Evolutionary conservation across 1,284 basidiomycete genomes (phyloP), one percentile per base, ranked within the genome.

Genomic region (Cryptococcus maquisensis): DNA sequence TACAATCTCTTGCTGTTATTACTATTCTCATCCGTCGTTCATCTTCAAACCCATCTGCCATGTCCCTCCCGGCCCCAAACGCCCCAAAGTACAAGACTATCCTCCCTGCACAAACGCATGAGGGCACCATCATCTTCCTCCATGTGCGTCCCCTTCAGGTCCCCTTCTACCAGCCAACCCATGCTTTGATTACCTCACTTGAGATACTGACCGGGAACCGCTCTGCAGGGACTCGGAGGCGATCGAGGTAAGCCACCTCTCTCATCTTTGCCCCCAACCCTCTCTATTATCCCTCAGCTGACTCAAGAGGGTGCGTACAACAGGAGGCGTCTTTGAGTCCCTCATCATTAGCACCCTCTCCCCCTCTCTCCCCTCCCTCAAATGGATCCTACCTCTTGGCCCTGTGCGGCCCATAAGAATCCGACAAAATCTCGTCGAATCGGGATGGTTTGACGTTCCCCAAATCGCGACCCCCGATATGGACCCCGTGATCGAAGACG

Each of bases 41-140:
- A n/a, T n/a, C n/a, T n/a, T n/a, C n/a, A n/a, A n/a, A n/a, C n/a
- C n/a, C n/a, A n/a, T 5, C 28, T 10, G 2, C 3, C 28, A 32
- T 32, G 28, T 1, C 7, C 10, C 28, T 32, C 28, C 28, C 28
- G 10, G 28, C 28, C 10, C 28, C 28, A 32, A 10, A 32, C 6
- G 28, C 28, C 10, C 28, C 28, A 32, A 10, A 32, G 28, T 32
- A 32, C 4, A 32, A 32, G 10, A 32, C 28, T 6, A 32, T 32
- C 28, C 28, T 8, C 7, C 28, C 28, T 8, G 28, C 28, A 32
- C 28, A 68, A 23, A 69, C 67, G 60, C 91, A 94, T 73, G 86
- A 87, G 2, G 89, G 89, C 3, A 92, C 89, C 2, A 84, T 94
- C 61, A 88, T 95, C 67, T 90, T 94, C 72, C 77, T 90, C 38